Percentiles rank a stretch among this genome's conserved stretches.
These are phyloP conservation scores for Parasarocladium wereldwijsianum DNA, from an alignment of 2,329 filamentous ascomycete genomes.

Conservation along the genomic window DNA sequence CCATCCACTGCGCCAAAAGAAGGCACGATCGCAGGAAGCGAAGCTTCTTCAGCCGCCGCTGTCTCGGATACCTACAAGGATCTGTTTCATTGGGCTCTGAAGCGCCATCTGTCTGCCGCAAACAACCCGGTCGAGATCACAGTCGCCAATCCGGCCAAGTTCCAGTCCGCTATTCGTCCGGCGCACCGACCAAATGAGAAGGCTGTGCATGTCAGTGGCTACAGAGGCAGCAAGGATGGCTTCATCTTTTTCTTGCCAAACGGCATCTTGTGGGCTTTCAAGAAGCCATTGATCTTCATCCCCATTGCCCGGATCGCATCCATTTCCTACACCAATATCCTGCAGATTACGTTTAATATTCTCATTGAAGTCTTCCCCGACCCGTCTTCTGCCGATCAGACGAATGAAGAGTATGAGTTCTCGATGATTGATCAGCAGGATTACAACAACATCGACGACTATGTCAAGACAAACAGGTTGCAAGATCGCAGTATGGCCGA, in stretches of 20 bases:
- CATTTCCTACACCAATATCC: slow-evolving; percentile 52
- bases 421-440: slow-evolving; percentile 57
- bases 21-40: slow-evolving; percentile 36
- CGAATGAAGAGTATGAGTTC: slow-evolving; percentile 49
- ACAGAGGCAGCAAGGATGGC: slow-evolving; percentile 54
- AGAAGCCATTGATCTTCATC: slow-evolving; percentile 52
- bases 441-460: slow-evolving; percentile 49
- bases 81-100: slow-evolving; percentile 47
- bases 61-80: slow-evolving; percentile 44
- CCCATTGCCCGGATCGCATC: slow-evolving; percentile 45
- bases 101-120: slow-evolving; percentile 32
- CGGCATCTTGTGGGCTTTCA: slow-evolving; percentile 56
- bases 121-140: slow-evolving; percentile 34
- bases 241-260: slow-evolving; percentile 52
- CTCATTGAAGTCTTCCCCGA: slow-evolving; percentile 44
- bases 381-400: slow-evolving; percentile 19
- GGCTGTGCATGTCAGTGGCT: slow-evolving; percentile 51
- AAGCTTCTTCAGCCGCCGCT: slow-evolving; percentile 30
- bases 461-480: slow-evolving; percentile 43
- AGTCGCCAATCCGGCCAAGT: slow-evolving; percentile 37
- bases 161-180: slow-evolving; percentile 41
- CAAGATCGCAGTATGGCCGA: slow-evolving; percentile 57
- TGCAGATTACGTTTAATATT: slow-evolving; percentile 56
- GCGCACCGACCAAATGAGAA: slow-evolving; percentile 44
- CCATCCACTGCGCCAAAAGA: slow-evolving; percentile 45